Evolutionary conservation across 768 basidiomycete genomes (phyloP).

Genomic region (Rhodotorula kratochvilovae): DNA sequence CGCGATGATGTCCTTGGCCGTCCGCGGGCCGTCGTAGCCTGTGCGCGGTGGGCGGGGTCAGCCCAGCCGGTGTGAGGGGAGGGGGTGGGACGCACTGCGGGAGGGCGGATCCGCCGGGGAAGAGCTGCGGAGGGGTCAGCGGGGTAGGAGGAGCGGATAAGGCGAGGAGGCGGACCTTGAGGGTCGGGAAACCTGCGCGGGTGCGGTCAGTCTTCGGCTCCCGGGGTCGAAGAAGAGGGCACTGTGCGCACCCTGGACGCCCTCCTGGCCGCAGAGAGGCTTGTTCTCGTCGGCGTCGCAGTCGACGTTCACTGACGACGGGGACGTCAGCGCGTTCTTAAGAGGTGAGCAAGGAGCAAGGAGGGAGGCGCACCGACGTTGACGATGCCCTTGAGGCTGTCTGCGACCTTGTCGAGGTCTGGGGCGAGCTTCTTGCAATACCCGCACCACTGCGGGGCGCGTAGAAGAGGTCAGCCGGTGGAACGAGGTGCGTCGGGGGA

Average conservation of each 20-base stretch:
- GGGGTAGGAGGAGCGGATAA: too few species aligned
- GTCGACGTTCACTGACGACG: slow-evolving; percentile 36
- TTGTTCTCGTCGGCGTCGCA: slow-evolving; percentile 44
- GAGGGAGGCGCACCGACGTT: slow-evolving; percentile 33
- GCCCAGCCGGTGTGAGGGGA: not conserved
- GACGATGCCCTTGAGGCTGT: slow-evolving; percentile 41
- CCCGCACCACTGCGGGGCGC: slow-evolving; percentile 16
- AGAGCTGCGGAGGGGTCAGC: slow-evolving; percentile 15
- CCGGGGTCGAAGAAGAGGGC: too few species aligned
- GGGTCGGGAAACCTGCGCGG: slow-evolving; percentile 41
- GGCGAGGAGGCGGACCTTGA: slow-evolving; percentile 27
- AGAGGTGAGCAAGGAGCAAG: not conserved
- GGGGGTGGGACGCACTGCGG: not conserved
- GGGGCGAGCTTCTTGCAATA: slow-evolving; percentile 37
- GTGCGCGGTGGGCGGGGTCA: not conserved
- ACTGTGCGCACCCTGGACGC: slow-evolving; percentile 25
- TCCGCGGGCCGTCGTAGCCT: slow-evolving; percentile 40
- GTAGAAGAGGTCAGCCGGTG: not conserved
- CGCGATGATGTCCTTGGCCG: slow-evolving; percentile 38
- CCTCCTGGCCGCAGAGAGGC: slow-evolving; percentile 37
- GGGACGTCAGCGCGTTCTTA: not conserved
- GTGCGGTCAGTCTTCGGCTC: not conserved
- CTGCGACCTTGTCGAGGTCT: slow-evolving; percentile 29
- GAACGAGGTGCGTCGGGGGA: too few species aligned
- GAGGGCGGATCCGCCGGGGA: slow-evolving; percentile 35